phyloP scores from a whole-genome alignment of 805 yeast species.

The Candida ortonii region DNA sequence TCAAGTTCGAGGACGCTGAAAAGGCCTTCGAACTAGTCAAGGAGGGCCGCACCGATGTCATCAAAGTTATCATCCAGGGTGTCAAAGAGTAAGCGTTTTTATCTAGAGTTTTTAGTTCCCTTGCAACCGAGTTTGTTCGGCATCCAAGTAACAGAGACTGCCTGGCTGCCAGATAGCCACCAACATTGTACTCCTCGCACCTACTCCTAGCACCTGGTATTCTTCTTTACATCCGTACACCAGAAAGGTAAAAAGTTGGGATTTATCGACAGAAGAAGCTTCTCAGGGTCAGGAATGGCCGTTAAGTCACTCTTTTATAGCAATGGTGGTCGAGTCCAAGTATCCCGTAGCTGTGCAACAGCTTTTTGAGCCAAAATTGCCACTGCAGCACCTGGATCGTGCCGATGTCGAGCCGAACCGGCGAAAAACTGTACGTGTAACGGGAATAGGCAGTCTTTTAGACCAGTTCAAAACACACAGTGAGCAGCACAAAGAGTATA shows the following conservation, averaged over 20 bases:
- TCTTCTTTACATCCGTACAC: no score
- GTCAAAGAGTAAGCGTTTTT: no score
- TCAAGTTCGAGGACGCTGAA: slow-evolving; percentile 68
- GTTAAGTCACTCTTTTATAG: no score
- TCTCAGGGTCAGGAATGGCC: no score
- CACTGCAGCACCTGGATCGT: slow-evolving; percentile 48
- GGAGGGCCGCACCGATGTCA: slow-evolving; percentile 54
- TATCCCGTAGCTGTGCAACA: slow-evolving; percentile 38
- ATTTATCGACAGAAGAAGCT: no score
- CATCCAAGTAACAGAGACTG: no score
- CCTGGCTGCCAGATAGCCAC: no score
- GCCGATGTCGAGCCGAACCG: slow-evolving; percentile 47
- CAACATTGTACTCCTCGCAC: no score
- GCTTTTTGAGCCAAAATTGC: slow-evolving; percentile 57
- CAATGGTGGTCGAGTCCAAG: slow-evolving; percentile 20
- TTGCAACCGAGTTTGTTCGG: no score
- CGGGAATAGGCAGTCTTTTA: slow-evolving; percentile 42
- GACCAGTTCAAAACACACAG: slow-evolving; percentile 30
- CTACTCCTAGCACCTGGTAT: no score
- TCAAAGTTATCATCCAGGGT: slow-evolving; percentile 80
- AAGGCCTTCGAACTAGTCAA: slow-evolving; percentile 67
- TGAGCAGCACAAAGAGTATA: slow-evolving; percentile 21
- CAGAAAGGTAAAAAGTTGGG: no score
- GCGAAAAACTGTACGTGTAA: slow-evolving; percentile 45
- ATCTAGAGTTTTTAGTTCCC: no score